Base-by-base conservation (phyloP, 305 asterid genomes). In the Plantago coronopus region DNA sequence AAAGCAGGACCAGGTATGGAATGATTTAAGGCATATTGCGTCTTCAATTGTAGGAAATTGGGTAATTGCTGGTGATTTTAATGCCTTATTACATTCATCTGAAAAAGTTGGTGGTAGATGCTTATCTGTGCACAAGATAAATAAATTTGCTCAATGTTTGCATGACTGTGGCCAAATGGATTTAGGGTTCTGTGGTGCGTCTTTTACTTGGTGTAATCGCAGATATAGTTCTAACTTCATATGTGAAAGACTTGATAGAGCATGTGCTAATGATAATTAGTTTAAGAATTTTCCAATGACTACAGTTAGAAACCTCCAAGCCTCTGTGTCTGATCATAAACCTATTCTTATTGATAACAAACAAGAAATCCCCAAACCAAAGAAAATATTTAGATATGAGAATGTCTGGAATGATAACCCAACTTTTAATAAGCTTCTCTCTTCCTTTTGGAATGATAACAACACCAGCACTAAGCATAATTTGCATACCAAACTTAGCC, bases 81-180 rank as follows among this genome's bases (percentile, higher is more conserved):
- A 29, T 7, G 16, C 8, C 0, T 15, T 53, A 0, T n/a, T 54
- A 2, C 5, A 9, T 15, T 3, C 19, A 0, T 0, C 0, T 27
- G 44, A 54, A 27, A 54, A 54, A n/a, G 2, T 20, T 0, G 31
- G 14, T 8, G 59, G 59, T 16, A 17, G 21, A 0, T 11, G 21
- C 0, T 0, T 4, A 0, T 15, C 16, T 5, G 19, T 6, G 9
- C 5, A 1, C 7, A n/a, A 7, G 2, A 5, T 29, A 0, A 7
- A 6, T 9, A 7, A 6, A 5, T 25, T 54, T 29, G 21, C 21
- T 29, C 1, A 7, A 0, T 27, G 59, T n/a, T 0, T 54, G 0
- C 2, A 6, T 1, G 44, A 4, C 0, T 29, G 59, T n/a, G 12
- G 17, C 1, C 10, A 27, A 8, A 1, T 2, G 0, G 59, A 54